These are phyloP conservation scores for Tetrapisispora pingtungensis DNA, from an alignment of 805 yeast species.

Conservation along the genomic window DNA sequence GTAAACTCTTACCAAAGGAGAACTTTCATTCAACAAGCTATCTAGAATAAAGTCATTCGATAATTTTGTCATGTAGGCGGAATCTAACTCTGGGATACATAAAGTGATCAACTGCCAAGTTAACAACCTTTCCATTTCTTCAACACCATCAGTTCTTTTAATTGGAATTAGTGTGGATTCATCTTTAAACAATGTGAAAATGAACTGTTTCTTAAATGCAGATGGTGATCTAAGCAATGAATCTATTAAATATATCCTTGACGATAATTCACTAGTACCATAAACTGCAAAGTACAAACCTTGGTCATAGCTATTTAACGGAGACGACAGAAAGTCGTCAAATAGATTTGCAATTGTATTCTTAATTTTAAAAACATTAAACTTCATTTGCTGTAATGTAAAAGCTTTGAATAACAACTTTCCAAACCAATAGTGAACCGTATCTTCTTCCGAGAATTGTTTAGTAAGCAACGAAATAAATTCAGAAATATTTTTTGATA, in stretches of 20 bases:
- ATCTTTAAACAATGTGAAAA: slow-evolving; percentile 21
- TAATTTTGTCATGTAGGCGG: not conserved
- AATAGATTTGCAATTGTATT: slow-evolving; percentile 42
- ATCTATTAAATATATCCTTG: slow-evolving; percentile 41
- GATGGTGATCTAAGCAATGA: slow-evolving; percentile 32
- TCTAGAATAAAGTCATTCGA: not conserved
- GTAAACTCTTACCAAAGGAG: slow-evolving; percentile 66
- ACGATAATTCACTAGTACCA: slow-evolving; percentile 48
- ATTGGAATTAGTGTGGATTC: slow-evolving; percentile 40
- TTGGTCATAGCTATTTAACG: slow-evolving; percentile 16
- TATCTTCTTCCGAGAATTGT: slow-evolving; percentile 30
- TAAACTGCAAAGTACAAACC: slow-evolving; percentile 40
- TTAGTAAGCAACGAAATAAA: slow-evolving; percentile 32
- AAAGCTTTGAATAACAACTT: slow-evolving; percentile 38
- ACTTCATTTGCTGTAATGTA: slow-evolving; percentile 43
- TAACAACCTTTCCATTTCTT: slow-evolving; percentile 55
- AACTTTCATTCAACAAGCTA: slow-evolving; percentile 41
- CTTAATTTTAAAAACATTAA: slow-evolving; percentile 52
- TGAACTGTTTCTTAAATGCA: slow-evolving; percentile 16
- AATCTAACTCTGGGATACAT: slow-evolving; percentile 26
- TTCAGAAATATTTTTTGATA: slow-evolving; percentile 38
- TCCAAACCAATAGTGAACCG: slow-evolving; percentile 37
- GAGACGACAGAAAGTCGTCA: slow-evolving; percentile 34
- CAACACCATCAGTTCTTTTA: slow-evolving; percentile 55
- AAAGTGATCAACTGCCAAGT: slow-evolving; percentile 44